Percentiles rank a stretch among this genome's conserved stretches.
These are phyloP conservation scores for Lumnitzera littorea DNA, from an alignment of 345 rosid species.

Conservation along the genomic window DNA sequence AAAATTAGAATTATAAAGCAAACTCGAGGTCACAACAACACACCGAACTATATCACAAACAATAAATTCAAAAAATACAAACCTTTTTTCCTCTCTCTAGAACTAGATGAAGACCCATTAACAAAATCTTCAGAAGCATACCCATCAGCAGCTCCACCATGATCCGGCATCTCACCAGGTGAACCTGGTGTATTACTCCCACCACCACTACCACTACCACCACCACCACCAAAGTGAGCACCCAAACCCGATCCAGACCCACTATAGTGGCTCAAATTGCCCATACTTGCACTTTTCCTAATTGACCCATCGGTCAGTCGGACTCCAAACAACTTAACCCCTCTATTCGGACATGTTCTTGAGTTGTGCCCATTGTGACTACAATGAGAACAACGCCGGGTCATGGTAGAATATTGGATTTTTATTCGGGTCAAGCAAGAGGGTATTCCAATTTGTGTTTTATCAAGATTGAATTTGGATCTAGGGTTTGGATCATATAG, in stretches of 20 bases:
- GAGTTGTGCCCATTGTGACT: slow-evolving; percentile 99
- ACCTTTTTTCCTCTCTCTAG: slow-evolving; percentile 95
- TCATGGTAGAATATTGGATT: slow-evolving; percentile 29
- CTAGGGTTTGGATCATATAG: neutral
- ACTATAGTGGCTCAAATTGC: slow-evolving; percentile 65
- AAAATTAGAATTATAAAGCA: too few relatives aligned
- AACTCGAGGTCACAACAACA: neutral
- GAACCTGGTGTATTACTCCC: slow-evolving; percentile 11
- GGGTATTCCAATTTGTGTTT: neutral
- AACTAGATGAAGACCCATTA: slow-evolving; percentile 78
- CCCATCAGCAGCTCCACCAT: slow-evolving; percentile 48
- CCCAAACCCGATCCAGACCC: slow-evolving; percentile 61
- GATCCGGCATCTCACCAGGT: slow-evolving; percentile 49
- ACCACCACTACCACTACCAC: neutral
- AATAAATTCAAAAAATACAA: neutral
- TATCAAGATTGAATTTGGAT: neutral
- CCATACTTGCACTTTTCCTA: slow-evolving; percentile 96
- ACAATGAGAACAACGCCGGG: slow-evolving; percentile 99
- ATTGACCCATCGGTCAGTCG: slow-evolving; percentile 93
- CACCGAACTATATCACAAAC: neutral
- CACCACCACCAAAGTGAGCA: slow-evolving; percentile 1
- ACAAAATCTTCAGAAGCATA: slow-evolving; percentile 97
- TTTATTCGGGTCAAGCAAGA: slow-evolving; percentile 7
- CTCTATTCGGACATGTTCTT: slow-evolving; percentile 91
- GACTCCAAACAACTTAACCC: slow-evolving; percentile 93